Evolutionary conservation across 2,329 filamentous ascomycete genomes (phyloP).

Genomic region (Fusarium sp.): DNA sequence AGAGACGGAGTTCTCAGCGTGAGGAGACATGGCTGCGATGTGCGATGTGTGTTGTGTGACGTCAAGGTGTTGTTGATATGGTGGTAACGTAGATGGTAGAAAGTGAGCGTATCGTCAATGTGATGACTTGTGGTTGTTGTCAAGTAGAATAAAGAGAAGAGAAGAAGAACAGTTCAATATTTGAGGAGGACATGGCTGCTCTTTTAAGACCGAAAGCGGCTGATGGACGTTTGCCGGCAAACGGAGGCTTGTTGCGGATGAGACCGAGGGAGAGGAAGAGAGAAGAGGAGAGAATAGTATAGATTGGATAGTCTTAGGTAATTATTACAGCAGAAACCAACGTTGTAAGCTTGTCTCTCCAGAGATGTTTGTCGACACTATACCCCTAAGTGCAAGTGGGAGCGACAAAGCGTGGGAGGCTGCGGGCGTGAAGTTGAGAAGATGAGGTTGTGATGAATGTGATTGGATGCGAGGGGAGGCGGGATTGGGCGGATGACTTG

Average conservation of each 20-base stretch:
- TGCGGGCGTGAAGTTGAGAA: constrained; percentile 37
- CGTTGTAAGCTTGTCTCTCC: constrained; percentile 6
- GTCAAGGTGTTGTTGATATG: constrained; percentile 14
- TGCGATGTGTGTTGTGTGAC: not conserved
- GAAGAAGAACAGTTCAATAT: not conserved
- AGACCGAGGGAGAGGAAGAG: not conserved
- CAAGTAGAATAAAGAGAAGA: constrained; percentile 17
- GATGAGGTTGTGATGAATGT: constrained; percentile 16
- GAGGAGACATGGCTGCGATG: constrained; percentile 66
- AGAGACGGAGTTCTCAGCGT: constrained; percentile 62
- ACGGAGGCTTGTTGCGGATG: constrained; percentile 32
- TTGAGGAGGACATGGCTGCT: constrained; percentile 29
- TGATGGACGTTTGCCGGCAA: constrained; percentile 23
- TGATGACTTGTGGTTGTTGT: constrained; percentile 7
- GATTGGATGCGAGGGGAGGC: constrained; percentile 18
- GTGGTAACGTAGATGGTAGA: constrained; percentile 1
- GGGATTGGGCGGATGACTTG: constrained; percentile 29
- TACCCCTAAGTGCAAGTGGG: constrained; percentile 71
- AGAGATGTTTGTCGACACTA: constrained; percentile 55
- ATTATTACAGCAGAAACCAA: constrained; percentile 46
- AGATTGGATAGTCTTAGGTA: constrained; percentile 44
- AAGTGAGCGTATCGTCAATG: constrained; percentile 5
- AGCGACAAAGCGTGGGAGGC: constrained; percentile 51
- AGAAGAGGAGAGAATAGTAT: constrained; percentile 5
- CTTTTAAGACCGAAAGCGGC: constrained; percentile 42